These are phyloP conservation scores for Helotiales sp. DNA, from an alignment of 2,329 filamentous ascomycete genomes.

Conservation along the genomic window DNA sequence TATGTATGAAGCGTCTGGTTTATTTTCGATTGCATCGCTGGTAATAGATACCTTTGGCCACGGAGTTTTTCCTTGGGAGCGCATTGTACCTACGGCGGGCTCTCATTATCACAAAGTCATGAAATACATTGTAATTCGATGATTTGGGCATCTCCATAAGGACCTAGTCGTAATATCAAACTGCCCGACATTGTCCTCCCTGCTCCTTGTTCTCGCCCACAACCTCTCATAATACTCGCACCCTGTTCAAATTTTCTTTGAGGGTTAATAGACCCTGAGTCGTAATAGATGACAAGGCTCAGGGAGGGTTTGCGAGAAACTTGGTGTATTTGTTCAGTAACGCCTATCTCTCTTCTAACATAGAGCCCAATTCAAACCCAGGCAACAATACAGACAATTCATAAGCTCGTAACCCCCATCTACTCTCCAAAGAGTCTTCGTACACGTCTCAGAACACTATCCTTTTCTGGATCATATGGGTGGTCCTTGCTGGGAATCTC, in stretches of 20 bases:
- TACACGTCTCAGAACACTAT: slow-evolving; percentile 92
- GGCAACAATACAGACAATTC: neutral
- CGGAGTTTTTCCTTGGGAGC: slow-evolving; percentile 30
- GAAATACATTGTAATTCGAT: neutral
- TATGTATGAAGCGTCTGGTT: slow-evolving; percentile 19
- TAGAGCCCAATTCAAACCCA: neutral
- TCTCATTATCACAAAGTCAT: neutral
- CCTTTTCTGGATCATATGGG: slow-evolving; percentile 98
- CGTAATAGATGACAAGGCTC: neutral
- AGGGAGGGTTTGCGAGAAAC: neutral
- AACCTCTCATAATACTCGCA: too few species aligned
- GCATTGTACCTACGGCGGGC: slow-evolving; percentile 26
- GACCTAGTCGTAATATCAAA: neutral
- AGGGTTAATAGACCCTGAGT: neutral
- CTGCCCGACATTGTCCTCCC: neutral
- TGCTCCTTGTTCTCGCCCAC: too few species aligned
- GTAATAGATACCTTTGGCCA: slow-evolving; percentile 32
- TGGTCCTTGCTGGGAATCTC: slow-evolving; percentile 99
- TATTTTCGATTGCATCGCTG: slow-evolving; percentile 28
- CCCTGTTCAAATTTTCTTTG: too few species aligned
- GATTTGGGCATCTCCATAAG: neutral
- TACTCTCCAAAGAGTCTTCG: slow-evolving; percentile 74
- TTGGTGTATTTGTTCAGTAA: slow-evolving; percentile 1
- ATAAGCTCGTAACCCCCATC: slow-evolving; percentile 27
- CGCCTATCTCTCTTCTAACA: slow-evolving; percentile 7